Evolutionary conservation across 2,329 filamentous ascomycete species (phyloP).

Genomic region (Neofusicoccum sp.): DNA sequence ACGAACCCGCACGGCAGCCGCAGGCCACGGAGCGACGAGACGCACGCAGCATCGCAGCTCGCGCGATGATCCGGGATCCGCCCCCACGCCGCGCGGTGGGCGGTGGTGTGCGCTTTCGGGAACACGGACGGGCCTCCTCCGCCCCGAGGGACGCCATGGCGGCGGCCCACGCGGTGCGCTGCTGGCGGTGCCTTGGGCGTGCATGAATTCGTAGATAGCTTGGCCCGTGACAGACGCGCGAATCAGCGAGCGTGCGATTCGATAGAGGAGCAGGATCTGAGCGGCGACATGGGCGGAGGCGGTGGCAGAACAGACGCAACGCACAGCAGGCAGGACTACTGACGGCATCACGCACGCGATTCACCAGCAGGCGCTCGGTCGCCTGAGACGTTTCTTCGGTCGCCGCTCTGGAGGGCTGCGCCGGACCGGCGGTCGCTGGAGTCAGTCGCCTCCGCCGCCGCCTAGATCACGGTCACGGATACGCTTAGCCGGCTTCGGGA

Average conservation of each 20-base stretch:
- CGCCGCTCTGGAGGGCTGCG: not conserved
- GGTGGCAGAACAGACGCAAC: constrained; percentile 15
- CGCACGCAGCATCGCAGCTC: not conserved
- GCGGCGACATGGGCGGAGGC: constrained; percentile 10
- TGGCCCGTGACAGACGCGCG: constrained; percentile 36
- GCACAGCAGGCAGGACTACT: constrained; percentile 5
- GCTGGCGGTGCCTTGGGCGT: constrained; percentile 9
- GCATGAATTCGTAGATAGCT: constrained; percentile 18
- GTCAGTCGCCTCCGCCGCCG: constrained; percentile 14
- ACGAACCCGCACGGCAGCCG: not conserved
- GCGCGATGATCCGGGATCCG: not conserved
- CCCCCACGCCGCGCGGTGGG: not conserved
- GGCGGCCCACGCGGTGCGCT: not conserved
- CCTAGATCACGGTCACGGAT: constrained; percentile 15
- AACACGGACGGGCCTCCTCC: constrained; percentile 1
- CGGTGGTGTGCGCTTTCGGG: not conserved
- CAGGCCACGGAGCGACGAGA: not conserved
- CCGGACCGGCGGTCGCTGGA: constrained; percentile 3
- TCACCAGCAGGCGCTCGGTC: not conserved
- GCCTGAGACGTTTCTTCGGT: not conserved
- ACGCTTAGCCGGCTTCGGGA: constrained; percentile 19
- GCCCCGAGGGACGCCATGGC: not conserved
- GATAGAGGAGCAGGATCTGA: constrained; percentile 53
- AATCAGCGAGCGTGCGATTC: constrained; percentile 48
- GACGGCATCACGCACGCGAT: constrained; percentile 10